Conservation (phyloP, 768 basidiomycete species). For the Auricularia cornea region DNA sequence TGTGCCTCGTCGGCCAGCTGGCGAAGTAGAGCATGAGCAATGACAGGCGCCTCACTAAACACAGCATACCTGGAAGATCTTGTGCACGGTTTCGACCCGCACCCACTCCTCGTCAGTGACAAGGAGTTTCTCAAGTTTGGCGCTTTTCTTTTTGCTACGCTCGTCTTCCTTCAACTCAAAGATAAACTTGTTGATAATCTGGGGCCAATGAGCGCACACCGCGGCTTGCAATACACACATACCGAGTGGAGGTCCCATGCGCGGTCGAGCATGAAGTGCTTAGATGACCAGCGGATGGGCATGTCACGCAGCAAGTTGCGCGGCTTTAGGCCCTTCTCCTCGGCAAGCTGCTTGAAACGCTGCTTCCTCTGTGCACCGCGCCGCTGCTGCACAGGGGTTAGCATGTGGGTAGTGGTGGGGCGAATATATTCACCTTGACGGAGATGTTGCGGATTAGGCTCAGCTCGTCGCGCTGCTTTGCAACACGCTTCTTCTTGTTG, state of each 20-base stretch:
- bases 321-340: no score
- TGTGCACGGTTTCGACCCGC: conserved; percentile 12
- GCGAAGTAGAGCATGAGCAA: neutral
- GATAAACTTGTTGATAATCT: conserved; percentile 15
- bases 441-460: no score
- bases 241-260: conserved; percentile 9
- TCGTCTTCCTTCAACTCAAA: conserved; percentile 18
- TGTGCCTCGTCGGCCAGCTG: conserved; percentile 23
- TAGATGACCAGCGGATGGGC: conserved; percentile 26
- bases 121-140: conserved; percentile 13
- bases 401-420: no score
- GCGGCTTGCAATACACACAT: neutral
- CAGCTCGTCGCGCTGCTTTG: no score
- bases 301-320: conserved; percentile 21
- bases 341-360: no score
- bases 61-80: conserved; percentile 17
- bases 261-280: conserved; percentile 21
- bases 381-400: no score
- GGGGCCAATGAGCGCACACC: neutral
- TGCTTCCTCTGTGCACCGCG: no score
- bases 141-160: conserved; percentile 16
- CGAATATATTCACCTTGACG: no score
- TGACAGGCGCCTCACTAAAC: neutral
- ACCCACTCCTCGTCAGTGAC: conserved; percentile 20
- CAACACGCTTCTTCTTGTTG: no score